Conservation (phyloP, 306 rosid species). For the Castanea sativa region DNA sequence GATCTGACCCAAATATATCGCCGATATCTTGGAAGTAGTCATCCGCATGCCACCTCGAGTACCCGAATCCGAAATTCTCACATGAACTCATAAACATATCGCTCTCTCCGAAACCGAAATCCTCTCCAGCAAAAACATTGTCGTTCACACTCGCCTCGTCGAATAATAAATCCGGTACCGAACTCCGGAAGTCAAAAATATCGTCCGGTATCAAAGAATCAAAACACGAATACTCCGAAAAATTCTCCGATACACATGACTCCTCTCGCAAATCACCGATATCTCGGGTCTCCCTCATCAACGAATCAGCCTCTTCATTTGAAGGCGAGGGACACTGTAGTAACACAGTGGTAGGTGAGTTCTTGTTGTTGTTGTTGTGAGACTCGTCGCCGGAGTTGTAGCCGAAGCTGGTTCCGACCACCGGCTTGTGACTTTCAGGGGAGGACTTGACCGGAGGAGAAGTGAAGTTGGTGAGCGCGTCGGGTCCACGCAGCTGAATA, state of each 20-base stretch:
- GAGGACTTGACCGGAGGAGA: constrained; percentile 32
- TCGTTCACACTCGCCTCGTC: constrained; percentile 21
- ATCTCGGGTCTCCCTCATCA: not conserved
- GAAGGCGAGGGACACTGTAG: constrained; percentile 50
- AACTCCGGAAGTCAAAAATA: constrained; percentile 48
- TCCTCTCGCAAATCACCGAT: constrained; percentile 27
- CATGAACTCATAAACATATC: constrained; percentile 22
- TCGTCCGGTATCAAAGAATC: constrained; percentile 45
- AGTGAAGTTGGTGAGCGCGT: constrained; percentile 85
- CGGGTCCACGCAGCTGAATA: constrained; percentile 82
- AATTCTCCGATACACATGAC: constrained; percentile 44
- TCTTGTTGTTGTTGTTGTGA: constrained; percentile 23
- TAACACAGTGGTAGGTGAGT: constrained; percentile 79
- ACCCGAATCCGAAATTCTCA: constrained; percentile 48
- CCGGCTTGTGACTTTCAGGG: constrained; percentile 19
- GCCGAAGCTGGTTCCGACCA: not conserved
- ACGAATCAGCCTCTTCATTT: constrained; percentile 57
- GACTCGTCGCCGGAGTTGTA: constrained; percentile 60
- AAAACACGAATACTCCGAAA: constrained; percentile 26
- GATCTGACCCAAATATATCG: constrained; percentile 67
- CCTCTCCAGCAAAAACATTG: constrained; percentile 11
- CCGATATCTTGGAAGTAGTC: constrained; percentile 84
- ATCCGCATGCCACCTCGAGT: constrained; percentile 31
- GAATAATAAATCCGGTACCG: constrained; percentile 43
- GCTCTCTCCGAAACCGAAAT: constrained; percentile 1